A percentile compares a stretch with the other conserved stretches of the same genome.
Conservation (phyloP, 352 stramenopile species). For the Blastocystis sp. region DNA sequence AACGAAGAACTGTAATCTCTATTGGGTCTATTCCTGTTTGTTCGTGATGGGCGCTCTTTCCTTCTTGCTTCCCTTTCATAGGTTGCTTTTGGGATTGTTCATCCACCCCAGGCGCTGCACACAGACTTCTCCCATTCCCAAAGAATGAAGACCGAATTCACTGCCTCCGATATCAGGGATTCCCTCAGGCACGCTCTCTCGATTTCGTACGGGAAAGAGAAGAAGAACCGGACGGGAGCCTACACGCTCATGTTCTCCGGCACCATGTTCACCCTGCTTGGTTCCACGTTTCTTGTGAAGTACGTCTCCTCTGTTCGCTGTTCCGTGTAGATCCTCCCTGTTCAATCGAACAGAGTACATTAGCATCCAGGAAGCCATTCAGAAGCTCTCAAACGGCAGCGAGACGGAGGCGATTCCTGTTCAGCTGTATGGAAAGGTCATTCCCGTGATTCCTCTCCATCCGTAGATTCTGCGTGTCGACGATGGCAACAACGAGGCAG, state of each 20-base stretch:
- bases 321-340: conserved; percentile 30
- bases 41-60: too few species aligned
- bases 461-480: conserved; percentile 15
- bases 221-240: neutral
- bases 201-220: neutral
- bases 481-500: neutral
- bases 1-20: conserved; percentile 58
- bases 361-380: conserved; percentile 16
- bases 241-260: conserved; percentile 56
- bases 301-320: neutral
- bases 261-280: conserved; percentile 34
- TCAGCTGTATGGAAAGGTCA: conserved; percentile 28
- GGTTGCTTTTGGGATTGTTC: too few species aligned
- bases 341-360: neutral
- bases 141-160: neutral
- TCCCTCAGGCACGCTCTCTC: neutral
- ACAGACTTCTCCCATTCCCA: too few species aligned
- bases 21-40: neutral
- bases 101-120: too few species aligned
- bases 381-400: neutral
- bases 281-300: conserved; percentile 26
- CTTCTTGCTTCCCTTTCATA: too few species aligned
- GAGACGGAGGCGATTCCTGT: conserved; percentile 38
- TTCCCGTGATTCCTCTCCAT: neutral
- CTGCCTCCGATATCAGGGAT: neutral